Conservation (phyloP, 73 alveolate species). For the Breviolum minutum region DNA sequence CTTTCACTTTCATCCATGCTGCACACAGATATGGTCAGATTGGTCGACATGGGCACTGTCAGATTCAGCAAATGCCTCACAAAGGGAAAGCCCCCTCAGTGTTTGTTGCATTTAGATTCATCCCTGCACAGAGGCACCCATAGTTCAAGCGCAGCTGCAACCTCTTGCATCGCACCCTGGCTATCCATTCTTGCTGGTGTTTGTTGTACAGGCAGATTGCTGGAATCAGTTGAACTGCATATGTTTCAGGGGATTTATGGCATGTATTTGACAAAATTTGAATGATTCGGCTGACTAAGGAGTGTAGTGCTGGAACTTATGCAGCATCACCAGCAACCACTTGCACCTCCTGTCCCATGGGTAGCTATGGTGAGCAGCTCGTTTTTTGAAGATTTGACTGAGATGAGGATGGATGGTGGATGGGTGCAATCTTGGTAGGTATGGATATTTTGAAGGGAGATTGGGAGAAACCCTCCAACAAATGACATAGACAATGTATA, state of each 20-base stretch:
- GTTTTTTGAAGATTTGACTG: background rate
- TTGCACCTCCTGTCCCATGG: conserved; percentile 31
- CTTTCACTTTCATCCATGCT: too few species aligned
- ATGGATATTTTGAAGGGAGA: too few species aligned
- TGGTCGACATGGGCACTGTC: background rate
- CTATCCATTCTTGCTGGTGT: too few species aligned
- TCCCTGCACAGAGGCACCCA: background rate
- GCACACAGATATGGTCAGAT: too few species aligned
- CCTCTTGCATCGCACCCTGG: background rate
- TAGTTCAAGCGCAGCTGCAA: background rate
- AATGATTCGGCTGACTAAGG: too few species aligned
- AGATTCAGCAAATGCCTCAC: background rate
- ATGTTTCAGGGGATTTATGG: background rate
- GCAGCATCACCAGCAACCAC: background rate
- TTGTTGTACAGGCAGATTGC: too few species aligned
- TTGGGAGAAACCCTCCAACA: too few species aligned
- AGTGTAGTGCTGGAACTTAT: conserved; percentile 11
- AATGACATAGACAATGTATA: too few species aligned
- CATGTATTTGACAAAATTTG: background rate
- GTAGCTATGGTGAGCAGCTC: conserved; percentile 19
- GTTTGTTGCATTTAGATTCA: background rate
- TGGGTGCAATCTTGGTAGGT: background rate
- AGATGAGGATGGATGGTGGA: background rate
- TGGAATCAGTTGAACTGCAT: too few species aligned
- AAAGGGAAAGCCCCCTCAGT: too few species aligned